phyloP scores from a whole-genome alignment of 208 protist genomes.

The Crithidia sp. region DNA sequence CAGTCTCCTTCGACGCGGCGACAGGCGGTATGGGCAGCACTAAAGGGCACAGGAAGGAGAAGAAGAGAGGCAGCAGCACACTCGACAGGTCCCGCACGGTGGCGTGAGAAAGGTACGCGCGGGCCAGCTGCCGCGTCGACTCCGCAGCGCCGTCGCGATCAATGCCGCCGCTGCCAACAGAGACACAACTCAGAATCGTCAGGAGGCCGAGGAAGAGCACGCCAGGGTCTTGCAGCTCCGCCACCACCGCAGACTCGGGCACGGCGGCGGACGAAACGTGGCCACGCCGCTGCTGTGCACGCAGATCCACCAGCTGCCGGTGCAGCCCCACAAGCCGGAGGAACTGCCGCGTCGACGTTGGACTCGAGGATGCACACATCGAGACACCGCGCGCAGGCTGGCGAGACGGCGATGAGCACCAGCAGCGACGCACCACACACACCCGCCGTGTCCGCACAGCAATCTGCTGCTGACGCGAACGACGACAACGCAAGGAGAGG shows the following conservation, averaged over 20 bases:
- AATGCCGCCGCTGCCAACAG: neutral
- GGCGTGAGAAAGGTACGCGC: conserved; percentile 20
- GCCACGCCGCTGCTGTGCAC: conserved; percentile 8
- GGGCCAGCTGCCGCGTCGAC: conserved; percentile 24
- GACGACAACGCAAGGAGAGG: neutral
- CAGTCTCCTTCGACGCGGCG: neutral
- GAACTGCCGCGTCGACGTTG: conserved; percentile 6
- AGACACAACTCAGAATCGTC: conserved; percentile 12
- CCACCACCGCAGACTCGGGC: neutral
- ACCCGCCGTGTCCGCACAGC: neutral
- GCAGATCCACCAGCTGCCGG: conserved; percentile 16
- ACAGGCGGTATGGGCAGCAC: conserved; percentile 13
- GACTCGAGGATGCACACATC: conserved; percentile 23
- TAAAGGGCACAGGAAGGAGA: conserved; percentile 37
- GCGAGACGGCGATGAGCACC: conserved; percentile 24
- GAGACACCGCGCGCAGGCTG: conserved; percentile 25
- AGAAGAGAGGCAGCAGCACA: conserved; percentile 25
- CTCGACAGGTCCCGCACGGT: conserved; percentile 24
- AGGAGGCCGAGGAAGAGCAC: conserved; percentile 23
- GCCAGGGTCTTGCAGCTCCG: conserved; percentile 22
- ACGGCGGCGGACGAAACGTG: neutral
- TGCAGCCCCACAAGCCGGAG: conserved; percentile 18
- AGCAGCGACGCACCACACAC: conserved; percentile 13
- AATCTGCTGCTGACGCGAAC: neutral
- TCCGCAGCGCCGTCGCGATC: neutral